A percentile compares a stretch with the other conserved stretches of the same genome.
phyloP scores from a whole-genome alignment of 2,329 filamentous ascomycete genomes.

The Ophiosphaerella korrae region DNA sequence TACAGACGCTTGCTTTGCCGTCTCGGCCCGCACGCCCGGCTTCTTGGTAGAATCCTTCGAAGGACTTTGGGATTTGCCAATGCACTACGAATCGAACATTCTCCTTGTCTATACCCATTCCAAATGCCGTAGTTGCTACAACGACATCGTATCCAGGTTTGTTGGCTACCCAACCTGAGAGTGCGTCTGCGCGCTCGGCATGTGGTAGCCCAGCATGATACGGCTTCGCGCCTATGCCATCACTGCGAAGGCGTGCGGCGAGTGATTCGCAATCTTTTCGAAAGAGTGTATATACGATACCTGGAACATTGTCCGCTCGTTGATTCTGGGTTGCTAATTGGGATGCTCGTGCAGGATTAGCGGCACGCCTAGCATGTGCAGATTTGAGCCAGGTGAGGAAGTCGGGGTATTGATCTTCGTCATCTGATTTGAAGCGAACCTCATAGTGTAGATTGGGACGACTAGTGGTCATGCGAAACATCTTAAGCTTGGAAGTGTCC shows the following conservation, averaged over 20 bases:
- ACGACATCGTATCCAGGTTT: constrained; percentile 84
- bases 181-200: constrained; percentile 70
- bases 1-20: constrained; percentile 82
- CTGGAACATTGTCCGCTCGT: constrained; percentile 68
- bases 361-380: constrained; percentile 72
- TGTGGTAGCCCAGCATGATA: constrained; percentile 74
- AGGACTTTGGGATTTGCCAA: constrained; percentile 91
- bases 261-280: constrained; percentile 76
- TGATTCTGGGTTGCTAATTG: constrained; percentile 61
- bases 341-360: constrained; percentile 59
- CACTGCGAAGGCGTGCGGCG: constrained; percentile 66
- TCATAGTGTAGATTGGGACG: constrained; percentile 90
- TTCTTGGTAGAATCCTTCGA: constrained; percentile 96
- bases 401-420: constrained; percentile 74
- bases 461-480: constrained; percentile 82
- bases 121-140: constrained; percentile 93
- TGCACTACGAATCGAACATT: constrained; percentile 94
- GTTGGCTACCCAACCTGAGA: constrained; percentile 74
- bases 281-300: constrained; percentile 80
- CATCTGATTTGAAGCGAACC: constrained; percentile 79
- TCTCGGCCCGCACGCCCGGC: constrained; percentile 89
- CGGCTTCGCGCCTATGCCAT: constrained; percentile 74
- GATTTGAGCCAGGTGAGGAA: constrained; percentile 76
- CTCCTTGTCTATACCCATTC: constrained; percentile 97
- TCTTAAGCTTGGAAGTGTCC: constrained; percentile 65